Conservation (phyloP, 495 filamentous ascomycete genomes). For the Cryomyces antarcticus region DNA sequence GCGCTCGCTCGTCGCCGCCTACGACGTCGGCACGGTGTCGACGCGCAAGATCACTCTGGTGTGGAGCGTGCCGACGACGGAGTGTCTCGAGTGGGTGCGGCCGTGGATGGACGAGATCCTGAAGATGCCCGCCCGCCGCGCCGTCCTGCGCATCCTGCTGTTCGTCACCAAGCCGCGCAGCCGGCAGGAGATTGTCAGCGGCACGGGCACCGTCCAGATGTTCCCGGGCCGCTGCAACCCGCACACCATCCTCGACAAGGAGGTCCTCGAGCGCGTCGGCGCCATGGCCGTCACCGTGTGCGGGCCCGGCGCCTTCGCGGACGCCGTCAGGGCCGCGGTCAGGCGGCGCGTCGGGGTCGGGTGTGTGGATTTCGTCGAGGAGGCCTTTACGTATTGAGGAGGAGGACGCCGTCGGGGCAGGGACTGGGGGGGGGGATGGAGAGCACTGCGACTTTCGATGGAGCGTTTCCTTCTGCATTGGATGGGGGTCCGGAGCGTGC, state of each 20-base stretch:
- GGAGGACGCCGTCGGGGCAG: background rate
- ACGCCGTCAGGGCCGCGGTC: slow-evolving; percentile 62
- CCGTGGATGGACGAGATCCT: slow-evolving; percentile 93
- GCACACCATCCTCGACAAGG: slow-evolving; percentile 46
- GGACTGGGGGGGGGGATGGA: too few relatives aligned
- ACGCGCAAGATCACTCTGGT: slow-evolving; percentile 52
- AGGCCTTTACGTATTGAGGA: slow-evolving; percentile 53
- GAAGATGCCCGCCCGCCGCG: slow-evolving; percentile 57
- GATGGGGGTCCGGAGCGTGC: too few relatives aligned
- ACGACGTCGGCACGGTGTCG: slow-evolving; percentile 20
- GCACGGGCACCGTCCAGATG: slow-evolving; percentile 75
- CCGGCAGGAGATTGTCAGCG: slow-evolving; percentile 60
- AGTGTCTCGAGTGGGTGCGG: slow-evolving; percentile 81
- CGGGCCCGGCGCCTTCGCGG: slow-evolving; percentile 72
- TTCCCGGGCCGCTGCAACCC: slow-evolving; percentile 48
- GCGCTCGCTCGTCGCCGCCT: slow-evolving; percentile 26
- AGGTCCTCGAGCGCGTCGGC: slow-evolving; percentile 57
- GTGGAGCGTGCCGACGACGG: slow-evolving; percentile 68
- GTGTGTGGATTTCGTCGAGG: slow-evolving; percentile 76
- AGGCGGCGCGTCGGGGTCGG: slow-evolving; percentile 42
- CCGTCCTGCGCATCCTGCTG: slow-evolving; percentile 65
- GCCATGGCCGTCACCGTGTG: slow-evolving; percentile 76
- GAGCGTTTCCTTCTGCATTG: too few relatives aligned
- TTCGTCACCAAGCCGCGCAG: slow-evolving; percentile 75
- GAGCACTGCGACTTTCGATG: too few relatives aligned